A percentile compares a stretch with the other conserved stretches of the same genome.
phyloP scores from a whole-genome alignment of 1,139 yeast species.

The Diutina rugosa region DNA sequence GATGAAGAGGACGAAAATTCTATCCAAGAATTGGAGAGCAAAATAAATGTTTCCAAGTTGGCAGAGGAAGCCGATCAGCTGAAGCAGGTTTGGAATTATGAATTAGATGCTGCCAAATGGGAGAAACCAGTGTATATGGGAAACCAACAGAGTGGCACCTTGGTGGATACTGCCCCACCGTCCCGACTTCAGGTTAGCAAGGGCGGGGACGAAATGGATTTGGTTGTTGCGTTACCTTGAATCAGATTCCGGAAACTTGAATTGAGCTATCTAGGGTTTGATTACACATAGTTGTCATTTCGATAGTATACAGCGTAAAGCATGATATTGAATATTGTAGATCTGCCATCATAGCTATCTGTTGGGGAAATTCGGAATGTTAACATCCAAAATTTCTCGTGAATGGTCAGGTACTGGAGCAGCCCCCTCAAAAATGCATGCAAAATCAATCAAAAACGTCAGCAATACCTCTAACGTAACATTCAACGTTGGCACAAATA shows the following conservation, averaged over 20 bases:
- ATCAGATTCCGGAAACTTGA: no score
- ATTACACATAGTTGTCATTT: no score
- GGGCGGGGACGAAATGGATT: neutral
- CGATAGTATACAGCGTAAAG: neutral
- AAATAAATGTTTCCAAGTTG: constrained; percentile 10
- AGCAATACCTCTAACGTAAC: constrained; percentile 54
- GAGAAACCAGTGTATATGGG: constrained; percentile 29
- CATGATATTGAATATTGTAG: no score
- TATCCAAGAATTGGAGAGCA: constrained; percentile 15
- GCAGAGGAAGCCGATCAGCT: constrained; percentile 16
- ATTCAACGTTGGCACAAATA: constrained; percentile 74
- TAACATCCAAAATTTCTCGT: constrained; percentile 27
- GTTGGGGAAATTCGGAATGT: constrained; percentile 26
- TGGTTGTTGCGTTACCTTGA: neutral
- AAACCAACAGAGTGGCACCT: neutral
- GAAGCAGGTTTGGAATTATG: constrained; percentile 44
- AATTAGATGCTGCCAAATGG: constrained; percentile 39
- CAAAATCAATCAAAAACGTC: constrained; percentile 52
- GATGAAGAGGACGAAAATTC: constrained; percentile 5
- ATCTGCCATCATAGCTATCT: neutral
- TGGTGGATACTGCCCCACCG: neutral
- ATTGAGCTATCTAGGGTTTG: no score
- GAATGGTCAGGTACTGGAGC: constrained; percentile 25
- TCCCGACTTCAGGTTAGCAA: neutral
- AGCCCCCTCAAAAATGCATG: constrained; percentile 46